phyloP scores from a whole-genome alignment of 176 grass and related monocot genomes.

The Oropetium thomaeum region DNA sequence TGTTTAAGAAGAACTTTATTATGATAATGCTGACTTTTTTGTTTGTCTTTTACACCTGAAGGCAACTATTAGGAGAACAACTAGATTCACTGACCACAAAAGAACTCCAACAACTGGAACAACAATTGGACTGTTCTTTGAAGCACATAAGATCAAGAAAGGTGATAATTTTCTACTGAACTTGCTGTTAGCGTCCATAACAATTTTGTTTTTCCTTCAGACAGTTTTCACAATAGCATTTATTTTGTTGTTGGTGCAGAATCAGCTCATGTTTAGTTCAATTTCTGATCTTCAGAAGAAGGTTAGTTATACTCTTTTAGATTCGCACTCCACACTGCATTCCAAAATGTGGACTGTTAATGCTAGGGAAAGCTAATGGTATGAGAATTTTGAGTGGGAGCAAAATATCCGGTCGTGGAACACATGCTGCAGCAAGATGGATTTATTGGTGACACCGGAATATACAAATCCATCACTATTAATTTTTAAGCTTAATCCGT shows the following conservation, averaged over 20 bases:
- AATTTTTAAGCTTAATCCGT: not conserved
- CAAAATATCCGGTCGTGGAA: not conserved
- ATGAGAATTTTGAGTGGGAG: not conserved
- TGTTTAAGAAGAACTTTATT: slow-evolving; percentile 5
- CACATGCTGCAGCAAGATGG: not conserved
- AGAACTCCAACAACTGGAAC: slow-evolving; percentile 86
- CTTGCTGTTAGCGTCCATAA: not conserved
- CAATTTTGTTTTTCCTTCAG: slow-evolving; percentile 9
- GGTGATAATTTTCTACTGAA: slow-evolving; percentile 38
- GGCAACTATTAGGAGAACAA: slow-evolving; percentile 84
- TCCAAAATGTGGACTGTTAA: not conserved
- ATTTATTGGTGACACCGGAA: not conserved
- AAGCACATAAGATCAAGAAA: slow-evolving; percentile 88
- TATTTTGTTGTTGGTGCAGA: slow-evolving; percentile 44
- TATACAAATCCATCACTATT: not conserved
- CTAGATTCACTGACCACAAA: slow-evolving; percentile 55
- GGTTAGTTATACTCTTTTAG: slow-evolving; percentile 35
- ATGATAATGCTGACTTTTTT: not conserved
- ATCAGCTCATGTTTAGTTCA: slow-evolving; percentile 59
- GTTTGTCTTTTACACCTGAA: slow-evolving; percentile 25
- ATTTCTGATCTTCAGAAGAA: slow-evolving; percentile 75
- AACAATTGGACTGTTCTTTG: slow-evolving; percentile 74
- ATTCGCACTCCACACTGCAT: not conserved
- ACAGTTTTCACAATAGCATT: slow-evolving; percentile 6
- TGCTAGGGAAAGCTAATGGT: not conserved